phyloP scores from a whole-genome alignment of 1,284 basidiomycete genomes.

The Puccinia horiana region DNA sequence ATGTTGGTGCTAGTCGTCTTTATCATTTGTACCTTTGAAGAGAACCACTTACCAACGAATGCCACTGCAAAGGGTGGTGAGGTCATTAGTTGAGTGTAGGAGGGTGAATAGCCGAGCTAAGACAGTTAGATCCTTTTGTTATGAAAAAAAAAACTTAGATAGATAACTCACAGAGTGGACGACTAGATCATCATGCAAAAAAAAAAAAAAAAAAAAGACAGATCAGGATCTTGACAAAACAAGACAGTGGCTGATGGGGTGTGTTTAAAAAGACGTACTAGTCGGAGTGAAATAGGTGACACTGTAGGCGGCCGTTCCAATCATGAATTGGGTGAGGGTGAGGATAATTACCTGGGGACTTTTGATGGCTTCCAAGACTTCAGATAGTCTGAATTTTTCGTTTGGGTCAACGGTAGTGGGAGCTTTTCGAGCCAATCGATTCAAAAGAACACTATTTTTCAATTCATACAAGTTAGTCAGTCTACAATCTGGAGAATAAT shows the following conservation, averaged over 20 bases:
- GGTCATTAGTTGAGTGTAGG: constrained; percentile 9
- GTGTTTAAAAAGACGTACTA: not conserved
- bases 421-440: not conserved
- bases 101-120: constrained; percentile 16
- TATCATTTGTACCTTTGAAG: not conserved
- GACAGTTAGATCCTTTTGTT: not conserved
- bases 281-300: constrained; percentile 26
- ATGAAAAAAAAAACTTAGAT: not conserved
- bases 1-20: not conserved
- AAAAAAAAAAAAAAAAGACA: not conserved
- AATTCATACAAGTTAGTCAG: not conserved
- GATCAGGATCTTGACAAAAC: not conserved
- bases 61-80: constrained; percentile 28
- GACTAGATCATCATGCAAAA: not conserved
- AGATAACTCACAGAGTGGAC: constrained; percentile 4
- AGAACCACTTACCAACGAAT: not conserved
- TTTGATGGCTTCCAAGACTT: constrained; percentile 13
- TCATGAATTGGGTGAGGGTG: constrained; percentile 7
- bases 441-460: not conserved
- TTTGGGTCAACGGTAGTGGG: not conserved
- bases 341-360: constrained; percentile 24
- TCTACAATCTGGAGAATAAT: not conserved
- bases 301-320: constrained; percentile 7
- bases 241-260: not conserved
- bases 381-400: constrained; percentile 3